phyloP scores from a whole-genome alignment of 2,329 filamentous ascomycete species.

The Penicillium polonicum region DNA sequence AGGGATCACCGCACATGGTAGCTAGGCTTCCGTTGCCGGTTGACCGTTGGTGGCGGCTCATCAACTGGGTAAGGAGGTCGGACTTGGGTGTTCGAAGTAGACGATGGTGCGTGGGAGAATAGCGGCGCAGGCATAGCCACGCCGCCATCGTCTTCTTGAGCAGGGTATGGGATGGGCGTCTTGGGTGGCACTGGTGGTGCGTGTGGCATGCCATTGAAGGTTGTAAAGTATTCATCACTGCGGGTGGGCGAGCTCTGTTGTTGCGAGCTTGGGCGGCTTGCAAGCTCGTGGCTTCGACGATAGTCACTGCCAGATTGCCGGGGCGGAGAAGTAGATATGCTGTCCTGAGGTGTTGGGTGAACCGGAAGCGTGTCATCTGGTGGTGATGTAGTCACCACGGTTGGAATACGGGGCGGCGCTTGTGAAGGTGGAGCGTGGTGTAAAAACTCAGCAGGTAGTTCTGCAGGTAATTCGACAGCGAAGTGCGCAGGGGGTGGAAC shows the following conservation, averaged over 20 bases:
- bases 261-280: conserved; percentile 29
- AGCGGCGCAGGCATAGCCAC: conserved; percentile 40
- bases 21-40: conserved; percentile 81
- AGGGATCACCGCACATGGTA: conserved; percentile 54
- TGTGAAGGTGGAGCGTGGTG: conserved; percentile 20
- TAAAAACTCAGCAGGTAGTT: conserved; percentile 56
- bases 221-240: conserved; percentile 36
- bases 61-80: conserved; percentile 76
- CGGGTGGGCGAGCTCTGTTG: conserved; percentile 34
- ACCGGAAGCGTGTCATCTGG: conserved; percentile 32
- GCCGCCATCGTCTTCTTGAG: conserved; percentile 25
- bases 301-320: conserved; percentile 32
- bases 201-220: conserved; percentile 51
- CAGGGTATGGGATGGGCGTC: conserved; percentile 63
- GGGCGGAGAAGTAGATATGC: conserved; percentile 22
- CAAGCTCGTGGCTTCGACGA: conserved; percentile 41
- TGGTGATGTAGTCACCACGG: conserved; percentile 24
- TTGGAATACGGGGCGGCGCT: conserved; percentile 12
- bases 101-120: conserved; percentile 21
- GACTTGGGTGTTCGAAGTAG: conserved; percentile 24
- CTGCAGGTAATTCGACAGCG: conserved; percentile 61
- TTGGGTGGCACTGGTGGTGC: conserved; percentile 76
- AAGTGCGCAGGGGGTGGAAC: conserved; percentile 47
- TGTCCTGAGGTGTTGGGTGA: conserved; percentile 33
- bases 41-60: conserved; percentile 77